Conservation (phyloP, 768 basidiomycete species). For the Mycena chlorophos region DNA sequence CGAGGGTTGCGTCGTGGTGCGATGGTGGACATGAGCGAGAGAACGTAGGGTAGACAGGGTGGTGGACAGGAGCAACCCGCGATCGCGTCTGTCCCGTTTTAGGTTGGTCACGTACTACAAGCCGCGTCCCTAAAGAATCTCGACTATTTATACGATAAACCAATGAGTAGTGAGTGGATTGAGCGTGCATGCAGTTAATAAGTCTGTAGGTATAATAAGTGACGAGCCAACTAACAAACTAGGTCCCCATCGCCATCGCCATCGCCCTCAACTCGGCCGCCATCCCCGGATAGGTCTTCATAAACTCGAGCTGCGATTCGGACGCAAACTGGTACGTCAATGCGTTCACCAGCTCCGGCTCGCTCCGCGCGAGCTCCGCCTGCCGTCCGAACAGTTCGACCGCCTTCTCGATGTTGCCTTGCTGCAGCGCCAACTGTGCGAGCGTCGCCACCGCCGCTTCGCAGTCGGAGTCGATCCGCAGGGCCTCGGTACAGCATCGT, state of each 20-base stretch:
- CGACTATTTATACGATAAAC: not conserved
- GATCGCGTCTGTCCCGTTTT: not conserved
- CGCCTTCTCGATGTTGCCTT: constrained; percentile 84
- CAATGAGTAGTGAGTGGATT: not conserved
- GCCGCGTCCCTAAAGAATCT: not conserved
- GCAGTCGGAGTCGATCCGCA: constrained; percentile 87
- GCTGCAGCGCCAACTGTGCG: constrained; percentile 90
- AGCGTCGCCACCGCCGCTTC: constrained; percentile 96
- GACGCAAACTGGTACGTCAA: constrained; percentile 83
- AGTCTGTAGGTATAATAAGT: not conserved
- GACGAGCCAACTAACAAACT: not conserved
- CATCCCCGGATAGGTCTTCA: constrained; percentile 80
- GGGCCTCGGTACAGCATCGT: constrained; percentile 82
- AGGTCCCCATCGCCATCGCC: constrained; percentile 27
- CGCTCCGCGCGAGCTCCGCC: constrained; percentile 83
- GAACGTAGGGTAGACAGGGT: too few species aligned
- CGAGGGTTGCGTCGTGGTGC: too few species aligned
- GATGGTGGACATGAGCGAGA: too few species aligned
- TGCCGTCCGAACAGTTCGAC: constrained; percentile 85
- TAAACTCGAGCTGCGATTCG: constrained; percentile 78
- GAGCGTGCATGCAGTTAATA: not conserved
- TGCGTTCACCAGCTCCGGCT: constrained; percentile 80
- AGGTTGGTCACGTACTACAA: not conserved
- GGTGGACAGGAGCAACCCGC: too few species aligned
- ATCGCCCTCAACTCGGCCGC: constrained; percentile 64